Percentiles rank a stretch among this genome's conserved stretches.
phyloP scores from a whole-genome alignment of 2,329 filamentous ascomycete species.

The Arachnomyces sp. region DNA sequence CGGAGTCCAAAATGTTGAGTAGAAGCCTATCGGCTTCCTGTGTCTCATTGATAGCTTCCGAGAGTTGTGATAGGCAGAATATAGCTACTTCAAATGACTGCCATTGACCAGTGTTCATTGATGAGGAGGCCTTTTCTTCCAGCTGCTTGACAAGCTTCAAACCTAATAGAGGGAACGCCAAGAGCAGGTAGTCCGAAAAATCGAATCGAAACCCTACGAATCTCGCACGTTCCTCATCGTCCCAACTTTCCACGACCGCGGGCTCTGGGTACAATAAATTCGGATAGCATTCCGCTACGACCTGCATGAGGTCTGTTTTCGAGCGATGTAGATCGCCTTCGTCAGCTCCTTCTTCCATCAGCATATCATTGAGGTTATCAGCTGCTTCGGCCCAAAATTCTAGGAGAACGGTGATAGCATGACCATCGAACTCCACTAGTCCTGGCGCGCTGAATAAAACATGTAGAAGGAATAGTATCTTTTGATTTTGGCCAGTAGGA shows the following conservation, averaged over 20 bases:
- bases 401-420: conserved; percentile 28
- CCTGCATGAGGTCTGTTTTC: conserved; percentile 32
- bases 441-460: conserved; percentile 33
- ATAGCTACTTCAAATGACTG: conserved; percentile 37
- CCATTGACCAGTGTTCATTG: conserved; percentile 32
- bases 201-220: conserved; percentile 39
- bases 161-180: conserved; percentile 37
- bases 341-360: conserved; percentile 19
- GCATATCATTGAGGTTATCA: conserved; percentile 28
- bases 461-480: conserved; percentile 30
- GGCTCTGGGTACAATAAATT: conserved; percentile 34
- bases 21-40: conserved; percentile 34
- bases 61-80: conserved; percentile 38
- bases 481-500: conserved; percentile 24
- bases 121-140: conserved; percentile 27
- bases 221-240: conserved; percentile 35
- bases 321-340: conserved; percentile 21
- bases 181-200: conserved; percentile 38
- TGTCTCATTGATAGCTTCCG: conserved; percentile 39
- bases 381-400: conserved; percentile 38
- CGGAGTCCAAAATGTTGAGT: conserved; percentile 33
- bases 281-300: conserved; percentile 34
- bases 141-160: conserved; percentile 35
- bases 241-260: conserved; percentile 31
- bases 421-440: conserved; percentile 33